Percentiles rank a stretch among this genome's conserved stretches.
phyloP scores from a whole-genome alignment of 2,329 filamentous ascomycete species.

The Gnomoniopsis smithogilvyi region DNA sequence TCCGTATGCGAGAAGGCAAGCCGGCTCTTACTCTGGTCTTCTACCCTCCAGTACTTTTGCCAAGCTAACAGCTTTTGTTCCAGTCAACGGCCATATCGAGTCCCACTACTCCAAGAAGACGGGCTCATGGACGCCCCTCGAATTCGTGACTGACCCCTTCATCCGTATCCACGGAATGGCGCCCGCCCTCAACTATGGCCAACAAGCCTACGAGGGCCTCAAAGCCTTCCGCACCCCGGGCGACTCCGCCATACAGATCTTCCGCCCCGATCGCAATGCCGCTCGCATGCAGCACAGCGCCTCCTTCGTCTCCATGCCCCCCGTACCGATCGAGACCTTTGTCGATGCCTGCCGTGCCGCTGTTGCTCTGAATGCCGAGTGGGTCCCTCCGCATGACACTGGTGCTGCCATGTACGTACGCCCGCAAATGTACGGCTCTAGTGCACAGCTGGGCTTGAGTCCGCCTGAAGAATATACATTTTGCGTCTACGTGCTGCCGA shows the following conservation, averaged over 20 bases:
- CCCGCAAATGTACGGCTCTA: slow-evolving; percentile 82
- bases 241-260: slow-evolving; percentile 72
- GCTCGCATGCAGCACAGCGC: slow-evolving; percentile 80
- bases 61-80: background rate
- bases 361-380: slow-evolving; percentile 84
- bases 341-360: slow-evolving; percentile 73
- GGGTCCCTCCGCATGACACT: slow-evolving; percentile 83
- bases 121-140: slow-evolving; percentile 72
- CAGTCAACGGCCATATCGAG: slow-evolving; percentile 93
- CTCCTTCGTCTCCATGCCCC: slow-evolving; percentile 77
- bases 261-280: slow-evolving; percentile 85
- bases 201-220: slow-evolving; percentile 97
- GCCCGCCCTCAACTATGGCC: slow-evolving; percentile 92
- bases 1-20: slow-evolving; percentile 84
- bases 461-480: slow-evolving; percentile 93
- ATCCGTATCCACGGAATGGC: slow-evolving; percentile 93
- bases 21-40: background rate
- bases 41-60: background rate
- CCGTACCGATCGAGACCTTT: slow-evolving; percentile 74
- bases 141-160: slow-evolving; percentile 79
- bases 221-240: slow-evolving; percentile 85
- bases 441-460: slow-evolving; percentile 79
- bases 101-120: slow-evolving; percentile 75
- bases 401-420: slow-evolving; percentile 92
- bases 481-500: slow-evolving; percentile 84